Evolutionary conservation across 2,329 filamentous ascomycete genomes (phyloP).

Genomic region (Cladobotryum mycophilum): DNA sequence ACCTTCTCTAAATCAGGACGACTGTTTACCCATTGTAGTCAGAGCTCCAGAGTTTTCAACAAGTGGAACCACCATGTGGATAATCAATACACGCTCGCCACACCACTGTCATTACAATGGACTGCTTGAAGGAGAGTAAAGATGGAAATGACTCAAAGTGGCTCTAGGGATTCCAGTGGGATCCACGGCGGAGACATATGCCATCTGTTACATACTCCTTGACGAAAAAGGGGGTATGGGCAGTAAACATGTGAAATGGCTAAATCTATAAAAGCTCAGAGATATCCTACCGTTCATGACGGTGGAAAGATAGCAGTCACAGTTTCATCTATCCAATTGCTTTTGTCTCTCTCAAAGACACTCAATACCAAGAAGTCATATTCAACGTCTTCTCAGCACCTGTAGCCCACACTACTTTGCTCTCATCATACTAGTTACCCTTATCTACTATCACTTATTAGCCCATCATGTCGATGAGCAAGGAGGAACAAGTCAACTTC

Average conservation of each 20-base stretch:
- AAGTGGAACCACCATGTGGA: conserved; percentile 17
- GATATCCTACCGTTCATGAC: conserved; percentile 35
- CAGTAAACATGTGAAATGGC: neutral
- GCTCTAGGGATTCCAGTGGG: conserved; percentile 6
- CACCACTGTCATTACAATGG: too few relatives aligned
- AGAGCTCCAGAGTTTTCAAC: conserved; percentile 10
- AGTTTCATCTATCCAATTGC: conserved; percentile 11
- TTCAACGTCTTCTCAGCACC: too few relatives aligned
- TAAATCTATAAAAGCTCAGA: conserved; percentile 18
- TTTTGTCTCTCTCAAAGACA: neutral
- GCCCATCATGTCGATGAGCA: conserved; percentile 7
- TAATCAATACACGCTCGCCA: conserved; percentile 10
- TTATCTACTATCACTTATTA: neutral
- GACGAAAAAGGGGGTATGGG: neutral
- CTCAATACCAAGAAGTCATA: neutral
- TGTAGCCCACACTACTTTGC: neutral
- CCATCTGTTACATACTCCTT: neutral
- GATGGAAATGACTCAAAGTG: conserved; percentile 4
- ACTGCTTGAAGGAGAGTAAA: neutral
- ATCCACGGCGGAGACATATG: conserved; percentile 6
- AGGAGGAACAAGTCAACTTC: conserved; percentile 19
- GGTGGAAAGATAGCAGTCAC: conserved; percentile 22
- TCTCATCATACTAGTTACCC: neutral
- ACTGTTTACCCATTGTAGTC: neutral
- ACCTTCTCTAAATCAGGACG: too few relatives aligned